Base-by-base conservation (phyloP, 495 filamentous ascomycete species). In the Penicillium cinerascens region DNA sequence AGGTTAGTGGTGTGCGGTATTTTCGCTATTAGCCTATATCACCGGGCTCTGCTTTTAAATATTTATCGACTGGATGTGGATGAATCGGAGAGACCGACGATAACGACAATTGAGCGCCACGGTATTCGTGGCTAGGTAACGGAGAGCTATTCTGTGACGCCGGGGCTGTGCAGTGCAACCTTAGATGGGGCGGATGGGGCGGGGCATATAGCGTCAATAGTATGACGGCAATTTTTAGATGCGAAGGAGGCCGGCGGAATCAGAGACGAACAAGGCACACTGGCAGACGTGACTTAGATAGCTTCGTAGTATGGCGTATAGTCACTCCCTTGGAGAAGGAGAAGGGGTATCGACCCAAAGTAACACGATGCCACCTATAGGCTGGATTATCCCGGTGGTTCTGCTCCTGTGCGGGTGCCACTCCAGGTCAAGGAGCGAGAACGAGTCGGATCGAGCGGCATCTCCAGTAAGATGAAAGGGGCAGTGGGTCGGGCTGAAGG, bases 381-480 rank as follows among this genome's bases (percentile, higher is more conserved):
- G 51, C 45, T 59, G 33, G 54, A 52, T 52, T 42, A 48, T 51
- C 23, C 40, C 56, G 51, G 47, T 29, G 51, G 27, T 54, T 54
- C 51, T 54, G 56, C 47, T 51, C 47, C 56, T 55, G 47, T 21
- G 51, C 47, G 26, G 55, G 10, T 59, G 18, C 47, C 25, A 7
- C 7, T 51, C 43, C 51, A 59, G 50, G 43, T 20, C 35, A 39
- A 39, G 45, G 7, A 27, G 51, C 43, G 42, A 59, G 46, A 51
- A 59, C 47, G 26, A 59, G 18, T 55, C 47, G 43, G 47, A 59
- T 59, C 37, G 56, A 55, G 56, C 56, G 56, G 51, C 47, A 55
- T 55, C 52, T 55, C 52, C 43, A 25, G 16, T 55, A 43, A 55
- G 55, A 54, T 59, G 51, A 59, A 59, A 55, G 47, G 56, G 56